Conservation (phyloP, 2,329 filamentous ascomycete genomes). For the Curvularia sp. region DNA sequence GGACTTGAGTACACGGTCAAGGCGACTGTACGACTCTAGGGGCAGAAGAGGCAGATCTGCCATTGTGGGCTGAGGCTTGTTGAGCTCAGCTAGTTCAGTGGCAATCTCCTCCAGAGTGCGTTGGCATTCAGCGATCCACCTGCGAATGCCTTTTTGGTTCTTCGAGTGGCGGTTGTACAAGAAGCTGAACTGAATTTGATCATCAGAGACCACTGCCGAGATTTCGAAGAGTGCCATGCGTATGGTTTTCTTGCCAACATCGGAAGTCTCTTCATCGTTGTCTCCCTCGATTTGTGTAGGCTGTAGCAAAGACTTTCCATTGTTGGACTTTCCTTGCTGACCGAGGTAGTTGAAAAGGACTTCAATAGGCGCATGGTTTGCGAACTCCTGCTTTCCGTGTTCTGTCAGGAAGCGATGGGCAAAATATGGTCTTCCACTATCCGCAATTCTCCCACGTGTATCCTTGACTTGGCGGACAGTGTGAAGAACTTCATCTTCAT, state of each 20-base stretch:
- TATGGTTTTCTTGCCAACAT: constrained; percentile 35
- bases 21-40: constrained; percentile 41
- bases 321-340: constrained; percentile 57
- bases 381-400: constrained; percentile 39
- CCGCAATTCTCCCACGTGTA: constrained; percentile 54
- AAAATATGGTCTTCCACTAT: constrained; percentile 60
- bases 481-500: constrained; percentile 59
- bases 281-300: constrained; percentile 35
- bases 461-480: constrained; percentile 64
- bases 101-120: constrained; percentile 42
- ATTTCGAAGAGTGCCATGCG: constrained; percentile 45
- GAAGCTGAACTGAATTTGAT: constrained; percentile 39
- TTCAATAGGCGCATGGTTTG: constrained; percentile 60
- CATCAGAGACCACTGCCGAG: constrained; percentile 33
- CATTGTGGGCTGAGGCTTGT: constrained; percentile 40
- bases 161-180: constrained; percentile 46
- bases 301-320: constrained; percentile 56
- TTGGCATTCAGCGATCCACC: constrained; percentile 45
- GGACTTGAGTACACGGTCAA: constrained; percentile 39
- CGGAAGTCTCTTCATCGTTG: constrained; percentile 35
- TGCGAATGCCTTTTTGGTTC: constrained; percentile 42
- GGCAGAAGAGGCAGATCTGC: constrained; percentile 44
- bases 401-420: constrained; percentile 42
- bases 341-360: constrained; percentile 66
- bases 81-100: constrained; percentile 28